Evolutionary conservation across 768 basidiomycete species (phyloP).

Genomic region (Lentinus tigrinus): DNA sequence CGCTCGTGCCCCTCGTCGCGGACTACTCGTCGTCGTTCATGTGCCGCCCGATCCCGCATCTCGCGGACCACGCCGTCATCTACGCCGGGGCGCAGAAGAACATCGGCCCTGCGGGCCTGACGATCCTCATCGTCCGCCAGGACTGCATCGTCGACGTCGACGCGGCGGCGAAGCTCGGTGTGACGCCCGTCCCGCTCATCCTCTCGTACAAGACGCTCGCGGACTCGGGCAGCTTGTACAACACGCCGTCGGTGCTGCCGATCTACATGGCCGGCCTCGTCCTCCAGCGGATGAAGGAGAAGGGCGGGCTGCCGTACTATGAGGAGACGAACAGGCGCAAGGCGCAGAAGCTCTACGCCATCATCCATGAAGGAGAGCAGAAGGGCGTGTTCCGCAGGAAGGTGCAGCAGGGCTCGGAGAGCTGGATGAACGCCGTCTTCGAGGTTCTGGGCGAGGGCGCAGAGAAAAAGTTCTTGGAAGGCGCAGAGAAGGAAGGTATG

Average conservation of each 20-base stretch:
- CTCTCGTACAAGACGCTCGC: constrained; percentile 83
- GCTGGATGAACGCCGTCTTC: constrained; percentile 97
- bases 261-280: constrained; percentile 91
- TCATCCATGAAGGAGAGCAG: constrained; percentile 66
- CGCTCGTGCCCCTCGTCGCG: constrained; percentile 80
- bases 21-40: constrained; percentile 98
- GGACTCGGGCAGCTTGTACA: constrained; percentile 76
- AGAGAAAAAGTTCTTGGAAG: constrained; percentile 74
- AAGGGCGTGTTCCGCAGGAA: constrained; percentile 69
- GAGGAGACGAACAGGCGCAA: constrained; percentile 70
- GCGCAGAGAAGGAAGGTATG: constrained; percentile 78
- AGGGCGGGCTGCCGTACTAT: constrained; percentile 67
- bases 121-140: constrained; percentile 91
- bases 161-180: constrained; percentile 70
- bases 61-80: constrained; percentile 90
- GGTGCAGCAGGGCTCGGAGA: constrained; percentile 73
- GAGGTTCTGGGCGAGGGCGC: constrained; percentile 69
- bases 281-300: constrained; percentile 61
- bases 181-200: constrained; percentile 71
- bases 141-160: constrained; percentile 92
- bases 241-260: constrained; percentile 90
- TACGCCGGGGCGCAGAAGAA: constrained; percentile 99
- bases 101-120: constrained; percentile 90
- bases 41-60: constrained; percentile 84
- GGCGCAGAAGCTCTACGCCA: constrained; percentile 72